Evolutionary conservation across 495 filamentous ascomycete species (phyloP).

Genomic region (Aspergillus ellipticus): DNA sequence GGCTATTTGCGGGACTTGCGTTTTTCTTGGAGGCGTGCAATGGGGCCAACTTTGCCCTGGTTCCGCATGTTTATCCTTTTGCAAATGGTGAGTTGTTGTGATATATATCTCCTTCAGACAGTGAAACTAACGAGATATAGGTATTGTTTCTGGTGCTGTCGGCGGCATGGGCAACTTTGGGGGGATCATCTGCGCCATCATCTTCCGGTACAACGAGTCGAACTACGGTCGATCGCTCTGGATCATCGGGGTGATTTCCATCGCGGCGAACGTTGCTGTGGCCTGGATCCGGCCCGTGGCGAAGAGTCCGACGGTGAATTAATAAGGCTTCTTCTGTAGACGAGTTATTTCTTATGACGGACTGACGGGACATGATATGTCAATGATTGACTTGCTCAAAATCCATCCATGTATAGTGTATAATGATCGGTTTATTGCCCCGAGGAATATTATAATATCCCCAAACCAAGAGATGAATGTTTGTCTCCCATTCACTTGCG

Average conservation of each 20-base stretch:
- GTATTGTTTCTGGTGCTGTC: slow-evolving; percentile 70
- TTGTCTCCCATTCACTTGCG: too few species aligned
- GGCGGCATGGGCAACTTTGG: slow-evolving; percentile 82
- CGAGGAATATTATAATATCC: too few species aligned
- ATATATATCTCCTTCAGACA: not conserved
- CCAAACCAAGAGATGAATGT: too few species aligned
- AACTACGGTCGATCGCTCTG: slow-evolving; percentile 69
- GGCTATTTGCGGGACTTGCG: slow-evolving; percentile 67
- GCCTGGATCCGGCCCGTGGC: slow-evolving; percentile 73
- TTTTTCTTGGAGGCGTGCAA: slow-evolving; percentile 84
- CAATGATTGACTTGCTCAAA: too few species aligned
- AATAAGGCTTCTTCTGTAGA: slow-evolving; percentile 5
- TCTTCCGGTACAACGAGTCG: slow-evolving; percentile 72
- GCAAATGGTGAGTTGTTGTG: slow-evolving; percentile 55
- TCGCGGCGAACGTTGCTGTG: slow-evolving; percentile 62
- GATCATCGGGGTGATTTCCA: slow-evolving; percentile 76
- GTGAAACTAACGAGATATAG: slow-evolving; percentile 29
- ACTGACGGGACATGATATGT: not conserved
- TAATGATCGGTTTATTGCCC: too few species aligned
- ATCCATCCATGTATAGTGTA: too few species aligned
- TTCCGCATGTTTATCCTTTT: slow-evolving; percentile 78
- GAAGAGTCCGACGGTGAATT: slow-evolving; percentile 19
- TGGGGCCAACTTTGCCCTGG: slow-evolving; percentile 78
- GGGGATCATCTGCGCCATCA: slow-evolving; percentile 78
- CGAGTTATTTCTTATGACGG: not conserved